Conservation (phyloP, 179 eudicot genomes). For the Silene coronaria region DNA sequence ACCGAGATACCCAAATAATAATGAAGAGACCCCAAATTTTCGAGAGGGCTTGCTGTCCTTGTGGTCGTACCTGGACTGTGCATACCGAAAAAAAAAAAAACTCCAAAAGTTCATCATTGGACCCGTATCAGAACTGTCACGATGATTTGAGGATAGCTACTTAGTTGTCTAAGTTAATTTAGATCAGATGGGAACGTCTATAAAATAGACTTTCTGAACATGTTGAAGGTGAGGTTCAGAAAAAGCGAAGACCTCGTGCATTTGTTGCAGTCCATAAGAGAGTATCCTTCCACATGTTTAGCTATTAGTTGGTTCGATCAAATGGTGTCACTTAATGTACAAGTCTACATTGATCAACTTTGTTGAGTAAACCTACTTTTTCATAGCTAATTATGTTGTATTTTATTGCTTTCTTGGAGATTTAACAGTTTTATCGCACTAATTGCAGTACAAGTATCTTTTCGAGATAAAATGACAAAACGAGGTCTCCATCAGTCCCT, state of each 20-base stretch:
- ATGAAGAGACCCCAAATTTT: too few species aligned
- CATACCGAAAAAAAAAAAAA: background rate
- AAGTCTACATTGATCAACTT: background rate
- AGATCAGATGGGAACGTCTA: background rate
- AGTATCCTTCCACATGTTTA: background rate
- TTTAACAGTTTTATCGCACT: background rate
- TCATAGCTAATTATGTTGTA: background rate
- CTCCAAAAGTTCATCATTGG: too few species aligned
- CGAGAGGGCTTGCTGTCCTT: too few species aligned
- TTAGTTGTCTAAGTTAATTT: background rate
- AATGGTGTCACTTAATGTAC: background rate
- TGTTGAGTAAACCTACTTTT: background rate
- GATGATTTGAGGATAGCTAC: background rate
- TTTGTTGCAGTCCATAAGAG: background rate
- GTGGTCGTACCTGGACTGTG: too few species aligned
- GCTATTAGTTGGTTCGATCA: background rate
- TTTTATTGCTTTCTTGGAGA: background rate
- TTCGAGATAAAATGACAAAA: constrained; percentile 21
- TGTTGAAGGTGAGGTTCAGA: background rate
- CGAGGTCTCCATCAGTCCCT: constrained; percentile 24
- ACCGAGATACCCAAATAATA: too few species aligned
- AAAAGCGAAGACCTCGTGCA: too few species aligned
- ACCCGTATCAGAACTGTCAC: too few species aligned
- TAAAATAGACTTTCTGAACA: background rate
- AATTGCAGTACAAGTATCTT: background rate